Evolutionary conservation across 805 yeast species (phyloP).

Genomic region (Saccharomycopsis synnaedendra): DNA sequence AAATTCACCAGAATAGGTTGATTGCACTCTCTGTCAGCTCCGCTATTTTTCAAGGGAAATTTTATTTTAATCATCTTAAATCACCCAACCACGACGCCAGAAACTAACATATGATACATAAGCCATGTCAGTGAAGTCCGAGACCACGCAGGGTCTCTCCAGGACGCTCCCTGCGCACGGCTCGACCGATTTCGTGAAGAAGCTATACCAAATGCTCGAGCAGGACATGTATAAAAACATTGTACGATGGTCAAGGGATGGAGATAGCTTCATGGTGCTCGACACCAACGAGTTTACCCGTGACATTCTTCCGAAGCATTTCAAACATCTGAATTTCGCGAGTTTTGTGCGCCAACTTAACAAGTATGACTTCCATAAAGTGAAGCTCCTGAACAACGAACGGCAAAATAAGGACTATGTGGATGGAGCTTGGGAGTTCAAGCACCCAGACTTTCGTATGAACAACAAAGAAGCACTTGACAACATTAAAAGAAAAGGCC

Average conservation of each 20-base stretch:
- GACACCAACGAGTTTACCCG: slow-evolving; percentile 88
- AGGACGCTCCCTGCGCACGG: slow-evolving; percentile 21
- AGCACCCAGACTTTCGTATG: slow-evolving; percentile 76
- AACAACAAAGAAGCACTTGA: slow-evolving; percentile 74
- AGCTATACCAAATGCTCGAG: slow-evolving; percentile 74
- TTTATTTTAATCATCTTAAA: too few relatives aligned
- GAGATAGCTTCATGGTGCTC: slow-evolving; percentile 78
- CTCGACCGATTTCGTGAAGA: slow-evolving; percentile 72
- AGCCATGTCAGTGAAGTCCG: too few relatives aligned
- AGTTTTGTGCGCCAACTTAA: slow-evolving; percentile 91
- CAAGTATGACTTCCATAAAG: slow-evolving; percentile 96
- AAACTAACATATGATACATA: too few relatives aligned
- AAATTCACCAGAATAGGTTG: too few relatives aligned
- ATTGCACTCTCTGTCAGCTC: too few relatives aligned
- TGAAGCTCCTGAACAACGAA: slow-evolving; percentile 60
- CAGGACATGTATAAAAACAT: slow-evolving; percentile 63
- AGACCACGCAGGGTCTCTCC: too few relatives aligned
- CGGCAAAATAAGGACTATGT: slow-evolving; percentile 34
- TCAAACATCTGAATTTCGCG: slow-evolving; percentile 91
- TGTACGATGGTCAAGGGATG: slow-evolving; percentile 79
- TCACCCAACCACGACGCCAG: too few relatives aligned
- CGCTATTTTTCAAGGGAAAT: too few relatives aligned
- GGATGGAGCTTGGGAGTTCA: slow-evolving; percentile 87
- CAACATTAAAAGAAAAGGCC: slow-evolving; percentile 76
- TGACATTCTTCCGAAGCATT: slow-evolving; percentile 80